Conservation (phyloP, 2,329 filamentous ascomycete species). For the Monosporascus cannonballus region DNA sequence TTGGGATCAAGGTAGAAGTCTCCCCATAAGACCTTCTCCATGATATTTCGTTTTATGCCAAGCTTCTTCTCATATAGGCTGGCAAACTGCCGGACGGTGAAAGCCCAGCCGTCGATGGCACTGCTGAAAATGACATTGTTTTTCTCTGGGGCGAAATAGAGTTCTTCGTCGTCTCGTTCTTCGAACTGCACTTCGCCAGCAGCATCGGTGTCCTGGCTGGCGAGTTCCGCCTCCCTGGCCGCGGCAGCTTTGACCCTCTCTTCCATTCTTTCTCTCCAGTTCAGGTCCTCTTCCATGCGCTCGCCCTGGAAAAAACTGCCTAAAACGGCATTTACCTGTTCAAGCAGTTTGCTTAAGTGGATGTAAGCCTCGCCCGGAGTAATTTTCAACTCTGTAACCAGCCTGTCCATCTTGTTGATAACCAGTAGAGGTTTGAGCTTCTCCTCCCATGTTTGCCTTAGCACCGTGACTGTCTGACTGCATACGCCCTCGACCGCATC, state of each 20-base stretch:
- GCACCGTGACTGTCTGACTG: constrained; percentile 94
- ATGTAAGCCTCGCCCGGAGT: constrained; percentile 82
- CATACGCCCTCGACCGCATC: constrained; percentile 98
- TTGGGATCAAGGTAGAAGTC: constrained; percentile 96
- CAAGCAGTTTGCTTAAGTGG: constrained; percentile 81
- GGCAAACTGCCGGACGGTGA: constrained; percentile 92
- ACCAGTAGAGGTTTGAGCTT: constrained; percentile 91
- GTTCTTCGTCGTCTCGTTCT: constrained; percentile 89
- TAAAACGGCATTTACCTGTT: constrained; percentile 95
- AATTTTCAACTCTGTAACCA: constrained; percentile 93
- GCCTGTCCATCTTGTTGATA: constrained; percentile 96
- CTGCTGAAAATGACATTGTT: constrained; percentile 99
- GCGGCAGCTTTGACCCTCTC: constrained; percentile 70
- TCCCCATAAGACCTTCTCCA: constrained; percentile 96
- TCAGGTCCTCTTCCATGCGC: constrained; percentile 95
- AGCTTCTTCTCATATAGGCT: constrained; percentile 93
- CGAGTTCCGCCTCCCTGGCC: constrained; percentile 47
- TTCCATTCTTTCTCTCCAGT: constrained; percentile 92
- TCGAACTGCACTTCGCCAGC: constrained; percentile 67
- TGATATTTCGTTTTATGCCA: constrained; percentile 78
- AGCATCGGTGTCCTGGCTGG: constrained; percentile 43
- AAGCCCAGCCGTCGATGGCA: constrained; percentile 98
- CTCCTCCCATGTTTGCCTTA: constrained; percentile 92
- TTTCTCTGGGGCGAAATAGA: constrained; percentile 96
- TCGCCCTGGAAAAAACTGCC: constrained; percentile 98